A percentile compares a stretch with the other conserved stretches of the same genome.
phyloP scores from a whole-genome alignment of 2,329 filamentous ascomycete species.

The Dactylellina parvicollis region DNA sequence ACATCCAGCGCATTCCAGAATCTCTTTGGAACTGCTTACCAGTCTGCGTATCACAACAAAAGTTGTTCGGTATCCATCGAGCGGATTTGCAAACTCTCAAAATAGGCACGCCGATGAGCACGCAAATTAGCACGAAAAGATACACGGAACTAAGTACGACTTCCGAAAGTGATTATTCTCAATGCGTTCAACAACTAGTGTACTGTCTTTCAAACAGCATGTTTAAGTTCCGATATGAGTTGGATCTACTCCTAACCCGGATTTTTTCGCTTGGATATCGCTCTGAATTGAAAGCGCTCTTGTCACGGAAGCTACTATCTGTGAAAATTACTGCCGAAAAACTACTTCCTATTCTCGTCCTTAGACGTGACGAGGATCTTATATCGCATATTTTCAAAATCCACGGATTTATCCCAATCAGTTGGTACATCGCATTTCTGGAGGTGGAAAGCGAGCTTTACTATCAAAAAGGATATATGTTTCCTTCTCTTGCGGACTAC shows the following conservation, averaged over 20 bases:
- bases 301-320: background rate
- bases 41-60: background rate
- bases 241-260: background rate
- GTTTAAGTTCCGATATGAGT: background rate
- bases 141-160: too few species aligned
- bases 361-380: slow-evolving; percentile 4
- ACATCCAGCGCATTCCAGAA: background rate
- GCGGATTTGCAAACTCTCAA: background rate
- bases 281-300: slow-evolving; percentile 1
- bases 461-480: too few species aligned
- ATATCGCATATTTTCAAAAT: background rate
- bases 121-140: too few species aligned
- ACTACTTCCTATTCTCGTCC: background rate
- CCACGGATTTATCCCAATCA: background rate
- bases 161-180: too few species aligned
- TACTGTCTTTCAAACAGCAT: too few species aligned
- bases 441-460: background rate
- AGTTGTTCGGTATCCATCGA: too few species aligned
- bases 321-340: background rate
- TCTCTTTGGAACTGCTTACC: slow-evolving; percentile 1
- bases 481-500: too few species aligned
- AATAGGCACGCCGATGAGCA: too few species aligned
- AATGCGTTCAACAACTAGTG: too few species aligned
- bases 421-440: background rate
- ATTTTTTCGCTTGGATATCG: background rate